A percentile compares a stretch with the other conserved stretches of the same genome.
These are phyloP conservation scores for Fusarium lyarnte DNA, from an alignment of 2,329 filamentous ascomycete species.

Conservation along the genomic window DNA sequence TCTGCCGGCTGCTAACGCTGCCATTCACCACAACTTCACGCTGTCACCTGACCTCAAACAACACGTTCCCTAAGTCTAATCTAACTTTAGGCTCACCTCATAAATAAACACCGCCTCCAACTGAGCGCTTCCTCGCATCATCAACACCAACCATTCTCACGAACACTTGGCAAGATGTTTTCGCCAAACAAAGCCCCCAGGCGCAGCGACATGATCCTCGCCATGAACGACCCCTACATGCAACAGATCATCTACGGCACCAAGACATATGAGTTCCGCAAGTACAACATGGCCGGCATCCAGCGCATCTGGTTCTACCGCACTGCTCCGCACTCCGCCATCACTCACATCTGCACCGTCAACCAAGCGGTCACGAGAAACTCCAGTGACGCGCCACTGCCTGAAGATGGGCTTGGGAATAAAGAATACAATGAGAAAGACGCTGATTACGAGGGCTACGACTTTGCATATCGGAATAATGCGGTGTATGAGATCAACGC, in stretches of 20 bases:
- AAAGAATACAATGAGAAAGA: constrained; percentile 39
- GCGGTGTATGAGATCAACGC: constrained; percentile 36
- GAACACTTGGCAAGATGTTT: neutral
- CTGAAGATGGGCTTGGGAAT: constrained; percentile 40
- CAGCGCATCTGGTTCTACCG: constrained; percentile 42
- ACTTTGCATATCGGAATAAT: constrained; percentile 42
- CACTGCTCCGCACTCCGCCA: constrained; percentile 39
- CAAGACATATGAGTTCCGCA: constrained; percentile 41
- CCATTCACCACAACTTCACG: neutral
- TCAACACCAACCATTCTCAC: neutral
- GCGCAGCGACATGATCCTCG: constrained; percentile 21
- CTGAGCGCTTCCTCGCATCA: neutral
- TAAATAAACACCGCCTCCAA: neutral
- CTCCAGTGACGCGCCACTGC: constrained; percentile 10
- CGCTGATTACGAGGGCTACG: constrained; percentile 41
- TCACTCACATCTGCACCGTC: constrained; percentile 42
- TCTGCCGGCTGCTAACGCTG: neutral
- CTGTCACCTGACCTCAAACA: neutral
- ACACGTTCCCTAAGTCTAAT: neutral
- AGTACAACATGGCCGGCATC: constrained; percentile 32
- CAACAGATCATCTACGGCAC: constrained; percentile 36
- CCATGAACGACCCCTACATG: constrained; percentile 37
- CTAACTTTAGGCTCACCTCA: neutral
- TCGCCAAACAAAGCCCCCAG: neutral
- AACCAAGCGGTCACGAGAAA: constrained; percentile 29